Conservation (phyloP, 345 rosid species). For the Ailanthus altissimus region DNA sequence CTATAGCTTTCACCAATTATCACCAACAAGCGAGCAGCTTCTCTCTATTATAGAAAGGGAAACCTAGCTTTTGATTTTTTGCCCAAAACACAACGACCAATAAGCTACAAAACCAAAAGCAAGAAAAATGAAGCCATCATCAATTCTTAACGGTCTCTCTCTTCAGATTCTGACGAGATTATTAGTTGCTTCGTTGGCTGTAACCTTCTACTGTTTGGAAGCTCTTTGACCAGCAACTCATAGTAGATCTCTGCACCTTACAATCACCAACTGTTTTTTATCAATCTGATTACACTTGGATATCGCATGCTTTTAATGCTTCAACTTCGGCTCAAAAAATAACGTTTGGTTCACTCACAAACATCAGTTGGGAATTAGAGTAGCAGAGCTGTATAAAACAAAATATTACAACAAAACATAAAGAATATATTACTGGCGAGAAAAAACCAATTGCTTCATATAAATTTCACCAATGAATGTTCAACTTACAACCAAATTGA, state of each 20-base stretch:
- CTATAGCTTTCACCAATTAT: background rate
- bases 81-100: background rate
- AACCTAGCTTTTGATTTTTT: background rate
- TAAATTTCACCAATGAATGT: too few relatives aligned
- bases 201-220: conserved; percentile 1
- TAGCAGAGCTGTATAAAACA: too few relatives aligned
- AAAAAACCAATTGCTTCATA: too few relatives aligned
- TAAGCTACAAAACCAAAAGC: background rate
- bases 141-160: background rate
- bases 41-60: background rate
- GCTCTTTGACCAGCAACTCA: background rate
- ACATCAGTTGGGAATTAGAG: too few relatives aligned
- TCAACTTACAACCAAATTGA: too few relatives aligned
- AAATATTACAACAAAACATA: too few relatives aligned
- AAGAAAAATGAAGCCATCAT: conserved; percentile 3
- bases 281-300: background rate
- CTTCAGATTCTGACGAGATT: background rate
- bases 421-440: too few relatives aligned
- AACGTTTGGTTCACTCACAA: background rate
- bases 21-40: background rate
- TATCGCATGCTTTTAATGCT: conserved; percentile 10
- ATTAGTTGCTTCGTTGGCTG: conserved; percentile 2
- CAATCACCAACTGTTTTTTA: background rate
- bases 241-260: background rate
- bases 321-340: conserved; percentile 7